phyloP scores from a whole-genome alignment of 1,284 basidiomycete genomes.

The Malassezia obtusa region DNA sequence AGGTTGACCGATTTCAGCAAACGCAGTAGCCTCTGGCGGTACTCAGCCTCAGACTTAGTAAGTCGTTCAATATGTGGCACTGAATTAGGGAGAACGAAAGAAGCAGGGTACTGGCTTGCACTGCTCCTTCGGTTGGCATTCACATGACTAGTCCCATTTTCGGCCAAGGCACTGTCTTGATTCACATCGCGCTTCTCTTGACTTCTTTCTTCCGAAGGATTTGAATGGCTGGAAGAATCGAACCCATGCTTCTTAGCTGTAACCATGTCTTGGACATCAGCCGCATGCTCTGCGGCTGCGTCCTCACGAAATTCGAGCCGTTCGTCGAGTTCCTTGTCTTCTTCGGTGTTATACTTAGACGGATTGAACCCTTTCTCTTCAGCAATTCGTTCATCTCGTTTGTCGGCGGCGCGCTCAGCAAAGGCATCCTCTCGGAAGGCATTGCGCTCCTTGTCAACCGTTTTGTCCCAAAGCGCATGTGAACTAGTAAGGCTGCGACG shows the following conservation, averaged over 20 bases:
- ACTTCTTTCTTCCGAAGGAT: background rate
- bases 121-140: background rate
- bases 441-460: no score
- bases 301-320: background rate
- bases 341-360: background rate
- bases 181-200: no score
- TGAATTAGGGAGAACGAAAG: slow-evolving; percentile 12
- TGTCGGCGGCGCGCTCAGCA: background rate
- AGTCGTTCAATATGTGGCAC: slow-evolving; percentile 8
- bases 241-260: background rate
- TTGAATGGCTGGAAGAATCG: background rate
- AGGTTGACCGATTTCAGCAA: slow-evolving; percentile 1
- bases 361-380: background rate
- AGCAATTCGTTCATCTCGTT: background rate
- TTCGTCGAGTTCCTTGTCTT: background rate
- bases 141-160: background rate
- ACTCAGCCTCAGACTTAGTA: slow-evolving; percentile 1
- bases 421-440: background rate
- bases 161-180: background rate
- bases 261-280: background rate
- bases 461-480: no score
- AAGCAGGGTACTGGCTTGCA: slow-evolving; percentile 4
- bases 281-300: background rate
- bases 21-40: slow-evolving; percentile 6
- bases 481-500: no score